Conservation (phyloP, 345 rosid species). For the Brassica incana region DNA sequence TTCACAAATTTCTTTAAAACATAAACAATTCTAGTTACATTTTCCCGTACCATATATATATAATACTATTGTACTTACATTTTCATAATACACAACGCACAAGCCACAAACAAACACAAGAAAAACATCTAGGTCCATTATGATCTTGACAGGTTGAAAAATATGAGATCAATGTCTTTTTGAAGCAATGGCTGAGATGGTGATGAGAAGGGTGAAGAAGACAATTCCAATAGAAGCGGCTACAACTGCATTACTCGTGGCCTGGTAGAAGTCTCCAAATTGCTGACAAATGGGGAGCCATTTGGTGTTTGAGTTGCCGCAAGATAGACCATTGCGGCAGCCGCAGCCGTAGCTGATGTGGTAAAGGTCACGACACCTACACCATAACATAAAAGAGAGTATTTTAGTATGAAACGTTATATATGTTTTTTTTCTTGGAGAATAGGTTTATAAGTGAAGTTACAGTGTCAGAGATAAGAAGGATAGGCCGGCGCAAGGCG, state of each 20-base stretch:
- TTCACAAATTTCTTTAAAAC: not conserved
- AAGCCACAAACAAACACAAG: conserved; percentile 14
- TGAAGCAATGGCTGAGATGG: conserved; percentile 63
- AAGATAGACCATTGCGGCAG: conserved; percentile 68
- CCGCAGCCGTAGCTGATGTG: conserved; percentile 57
- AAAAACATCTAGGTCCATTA: not conserved
- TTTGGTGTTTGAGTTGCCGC: conserved; percentile 81
- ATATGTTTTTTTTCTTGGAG: no score
- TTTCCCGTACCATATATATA: conserved; percentile 15
- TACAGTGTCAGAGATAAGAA: conserved; percentile 69
- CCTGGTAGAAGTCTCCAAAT: conserved; percentile 78
- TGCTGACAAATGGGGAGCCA: conserved; percentile 85
- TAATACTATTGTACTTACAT: not conserved
- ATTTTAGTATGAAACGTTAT: not conserved
- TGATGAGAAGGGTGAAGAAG: conserved; percentile 49
- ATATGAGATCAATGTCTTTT: conserved; percentile 36
- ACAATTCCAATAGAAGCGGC: conserved; percentile 53
- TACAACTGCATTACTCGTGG: conserved; percentile 70
- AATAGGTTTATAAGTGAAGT: not conserved
- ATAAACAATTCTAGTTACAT: conserved; percentile 20
- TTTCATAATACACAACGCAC: conserved; percentile 22
- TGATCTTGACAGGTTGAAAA: not conserved
- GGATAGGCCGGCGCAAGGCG: conserved; percentile 52
- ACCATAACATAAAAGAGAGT: not conserved
- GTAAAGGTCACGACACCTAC: conserved; percentile 62